Evolutionary conservation across 352 stramenopile genomes (phyloP), one percentile per base, ranked within the genome.

Genomic region (Globisporangium lucens): DNA sequence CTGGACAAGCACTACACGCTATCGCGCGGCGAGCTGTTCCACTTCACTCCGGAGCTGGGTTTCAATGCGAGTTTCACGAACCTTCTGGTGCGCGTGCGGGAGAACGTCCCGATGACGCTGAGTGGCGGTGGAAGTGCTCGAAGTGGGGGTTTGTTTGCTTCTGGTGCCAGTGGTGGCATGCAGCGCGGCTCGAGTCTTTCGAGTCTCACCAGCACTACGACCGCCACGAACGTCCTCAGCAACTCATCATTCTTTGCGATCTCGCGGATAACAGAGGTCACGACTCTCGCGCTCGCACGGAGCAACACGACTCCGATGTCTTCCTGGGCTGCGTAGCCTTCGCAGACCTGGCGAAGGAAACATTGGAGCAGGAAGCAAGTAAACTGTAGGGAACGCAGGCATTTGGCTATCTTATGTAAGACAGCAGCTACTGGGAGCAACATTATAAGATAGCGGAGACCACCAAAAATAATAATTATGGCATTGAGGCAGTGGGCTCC

Each of bases 1-100:
- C n/a, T n/a, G n/a, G 83, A 90, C 73, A 90, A 90, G 66, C 82
- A 89, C 57, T 94, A 94, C 65, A 89, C 84, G 29, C 78, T 94
- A 6, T 89, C 70, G 70, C 13, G 78, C 93, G 43, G 79, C 30
- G 81, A 90, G 53, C 68, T 95, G 12, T 43, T 91, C 22, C 85
- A 95, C 67, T 94, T 94, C 56, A 89, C 82, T 3, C 82, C 83
- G n/a, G 84, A 90, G 55, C 59, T 95, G 43, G 85, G 85, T 63
- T 93, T 93, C 69, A 90, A 85, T 67, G 77, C 84, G 63, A 93
- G 84, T 62, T 89, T 90, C 65, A 76, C 77, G 60, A 70, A 78
- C 10, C 53, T 94, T 12, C 61, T 94, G 12, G 35, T 53, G 5
- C 70, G 70, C 10, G 77, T 92, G 43, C 79, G 74, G 12, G 70